A percentile compares a stretch with the other conserved stretches of the same genome.
These are phyloP conservation scores for Sclerotinia trifoliorum DNA, from an alignment of 2,329 filamentous ascomycete species.

Conservation along the genomic window DNA sequence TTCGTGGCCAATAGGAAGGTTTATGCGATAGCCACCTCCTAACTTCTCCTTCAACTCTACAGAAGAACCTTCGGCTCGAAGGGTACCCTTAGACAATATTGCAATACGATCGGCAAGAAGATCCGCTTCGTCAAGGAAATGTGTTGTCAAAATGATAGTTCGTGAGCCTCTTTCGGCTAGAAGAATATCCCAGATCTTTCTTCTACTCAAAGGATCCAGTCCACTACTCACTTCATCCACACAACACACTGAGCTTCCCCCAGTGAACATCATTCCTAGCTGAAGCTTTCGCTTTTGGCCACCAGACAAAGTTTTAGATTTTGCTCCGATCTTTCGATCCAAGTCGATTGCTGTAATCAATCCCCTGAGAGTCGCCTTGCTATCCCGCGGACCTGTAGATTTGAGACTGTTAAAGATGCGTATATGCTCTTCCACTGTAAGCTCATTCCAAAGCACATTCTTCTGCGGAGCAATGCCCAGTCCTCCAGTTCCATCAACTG, in stretches of 20 bases:
- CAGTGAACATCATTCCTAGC: slow-evolving; percentile 92
- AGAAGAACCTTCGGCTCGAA: slow-evolving; percentile 80
- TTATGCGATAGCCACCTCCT: slow-evolving; percentile 81
- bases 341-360: slow-evolving; percentile 74
- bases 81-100: slow-evolving; percentile 78
- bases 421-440: slow-evolving; percentile 84
- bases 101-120: slow-evolving; percentile 85
- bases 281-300: slow-evolving; percentile 92
- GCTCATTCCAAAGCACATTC: slow-evolving; percentile 88
- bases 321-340: slow-evolving; percentile 67
- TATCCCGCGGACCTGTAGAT: slow-evolving; percentile 55
- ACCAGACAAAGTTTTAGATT: slow-evolving; percentile 76
- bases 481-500: slow-evolving; percentile 73
- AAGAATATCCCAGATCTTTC: slow-evolving; percentile 94
- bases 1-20: slow-evolving; percentile 61
- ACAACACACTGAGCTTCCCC: slow-evolving; percentile 82
- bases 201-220: slow-evolving; percentile 78
- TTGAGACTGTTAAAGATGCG: slow-evolving; percentile 82
- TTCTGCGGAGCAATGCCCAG: slow-evolving; percentile 88
- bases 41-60: slow-evolving; percentile 80
- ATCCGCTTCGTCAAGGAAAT: slow-evolving; percentile 92
- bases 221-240: slow-evolving; percentile 90
- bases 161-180: slow-evolving; percentile 77
- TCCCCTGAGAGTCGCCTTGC: slow-evolving; percentile 56
- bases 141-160: slow-evolving; percentile 85